These are phyloP conservation scores for Boletus reticulatus DNA, from an alignment of 768 basidiomycete genomes.

Conservation along the genomic window DNA sequence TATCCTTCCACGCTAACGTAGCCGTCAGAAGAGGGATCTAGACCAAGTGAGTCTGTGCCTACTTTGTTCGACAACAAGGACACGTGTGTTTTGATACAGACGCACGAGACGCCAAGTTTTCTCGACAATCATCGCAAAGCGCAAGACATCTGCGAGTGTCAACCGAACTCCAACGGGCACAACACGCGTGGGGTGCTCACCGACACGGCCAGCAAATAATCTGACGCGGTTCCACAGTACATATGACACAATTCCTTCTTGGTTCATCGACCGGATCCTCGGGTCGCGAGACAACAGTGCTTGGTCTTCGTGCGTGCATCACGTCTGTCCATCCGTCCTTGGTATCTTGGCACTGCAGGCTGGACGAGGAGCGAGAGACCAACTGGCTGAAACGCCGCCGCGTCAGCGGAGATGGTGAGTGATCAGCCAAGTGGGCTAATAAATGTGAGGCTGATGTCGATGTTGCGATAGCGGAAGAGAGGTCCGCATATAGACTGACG, in stretches of 20 bases:
- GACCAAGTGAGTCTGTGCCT: conserved; percentile 16
- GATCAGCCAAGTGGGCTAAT: conserved; percentile 52
- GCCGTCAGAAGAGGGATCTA: background rate
- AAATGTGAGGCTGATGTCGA: conserved; percentile 43
- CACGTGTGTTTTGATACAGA: conserved; percentile 49
- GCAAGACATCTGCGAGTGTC: conserved; percentile 42
- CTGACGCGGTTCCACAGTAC: conserved; percentile 62
- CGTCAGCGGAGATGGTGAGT: conserved; percentile 46
- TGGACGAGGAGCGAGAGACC: conserved; percentile 21
- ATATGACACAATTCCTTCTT: conserved; percentile 62
- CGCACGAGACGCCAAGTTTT: conserved; percentile 49
- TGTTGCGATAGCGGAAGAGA: conserved; percentile 36
- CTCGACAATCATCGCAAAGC: conserved; percentile 52
- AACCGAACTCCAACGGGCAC: background rate
- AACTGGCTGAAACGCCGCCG: conserved; percentile 45
- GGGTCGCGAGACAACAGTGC: conserved; percentile 15
- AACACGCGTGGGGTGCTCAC: conserved; percentile 35
- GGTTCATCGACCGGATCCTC: conserved; percentile 25
- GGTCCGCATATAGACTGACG: conserved; percentile 51
- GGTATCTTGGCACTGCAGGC: conserved; percentile 6
- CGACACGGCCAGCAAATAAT: conserved; percentile 88
- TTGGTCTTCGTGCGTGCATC: conserved; percentile 24
- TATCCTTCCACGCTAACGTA: conserved; percentile 32
- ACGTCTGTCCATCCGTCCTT: conserved; percentile 31
- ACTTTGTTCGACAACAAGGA: conserved; percentile 51